These are phyloP conservation scores for Oidium heveae DNA, from an alignment of 2,329 filamentous ascomycete species.

Conservation along the genomic window DNA sequence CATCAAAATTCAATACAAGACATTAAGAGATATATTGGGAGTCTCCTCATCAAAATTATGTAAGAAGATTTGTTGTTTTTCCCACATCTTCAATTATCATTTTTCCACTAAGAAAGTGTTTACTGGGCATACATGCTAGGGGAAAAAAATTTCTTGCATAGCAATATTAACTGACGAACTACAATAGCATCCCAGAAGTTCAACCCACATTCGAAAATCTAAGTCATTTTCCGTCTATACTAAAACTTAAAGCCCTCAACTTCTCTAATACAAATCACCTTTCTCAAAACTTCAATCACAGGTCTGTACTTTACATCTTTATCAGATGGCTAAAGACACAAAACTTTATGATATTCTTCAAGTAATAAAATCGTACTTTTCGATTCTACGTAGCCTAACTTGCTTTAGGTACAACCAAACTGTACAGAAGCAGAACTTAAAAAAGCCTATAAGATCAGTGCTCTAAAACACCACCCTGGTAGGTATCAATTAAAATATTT, in stretches of 20 bases:
- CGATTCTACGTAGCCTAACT: not conserved
- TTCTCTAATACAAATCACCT: too few species aligned
- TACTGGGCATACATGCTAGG: too few species aligned
- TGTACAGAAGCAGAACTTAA: constrained; percentile 73
- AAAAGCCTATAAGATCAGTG: constrained; percentile 67
- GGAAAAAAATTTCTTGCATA: too few species aligned
- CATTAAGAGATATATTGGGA: not conserved
- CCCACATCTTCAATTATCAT: not conserved
- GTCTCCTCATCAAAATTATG: not conserved
- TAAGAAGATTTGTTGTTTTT: not conserved
- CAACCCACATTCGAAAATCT: too few species aligned
- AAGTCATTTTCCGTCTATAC: too few species aligned
- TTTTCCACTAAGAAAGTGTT: not conserved
- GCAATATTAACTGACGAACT: too few species aligned
- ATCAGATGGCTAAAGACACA: constrained; percentile 47
- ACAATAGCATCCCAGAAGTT: too few species aligned
- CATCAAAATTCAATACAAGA: not conserved
- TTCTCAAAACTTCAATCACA: too few species aligned
- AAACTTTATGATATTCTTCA: constrained; percentile 59
- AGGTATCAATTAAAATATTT: constrained; percentile 15
- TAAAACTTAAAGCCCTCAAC: too few species aligned
- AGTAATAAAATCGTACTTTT: constrained; percentile 24
- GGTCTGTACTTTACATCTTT: not conserved
- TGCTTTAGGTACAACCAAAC: constrained; percentile 43
- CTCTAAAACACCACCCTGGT: constrained; percentile 69